Evolutionary conservation across 2,329 filamentous ascomycete genomes (phyloP).

Genomic region (Colletotrichum sp.): DNA sequence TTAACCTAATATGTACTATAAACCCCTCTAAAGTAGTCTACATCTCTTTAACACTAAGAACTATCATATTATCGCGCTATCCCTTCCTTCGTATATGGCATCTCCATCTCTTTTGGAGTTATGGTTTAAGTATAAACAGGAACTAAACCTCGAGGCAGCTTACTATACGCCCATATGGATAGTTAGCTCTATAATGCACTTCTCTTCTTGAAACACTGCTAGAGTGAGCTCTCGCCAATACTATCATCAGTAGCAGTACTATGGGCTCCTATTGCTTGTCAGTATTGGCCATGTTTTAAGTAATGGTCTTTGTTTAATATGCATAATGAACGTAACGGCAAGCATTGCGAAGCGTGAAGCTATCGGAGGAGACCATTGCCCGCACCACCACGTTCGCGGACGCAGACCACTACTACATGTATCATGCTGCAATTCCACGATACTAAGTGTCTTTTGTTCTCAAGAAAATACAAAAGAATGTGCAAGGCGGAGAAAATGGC

Average conservation of each 20-base stretch:
- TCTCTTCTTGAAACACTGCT: neutral
- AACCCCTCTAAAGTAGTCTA: too few relatives aligned
- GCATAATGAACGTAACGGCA: neutral
- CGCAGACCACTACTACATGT: neutral
- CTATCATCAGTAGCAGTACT: neutral
- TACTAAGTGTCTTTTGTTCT: neutral
- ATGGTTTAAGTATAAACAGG: neutral
- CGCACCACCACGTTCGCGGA: neutral
- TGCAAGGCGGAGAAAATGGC: neutral
- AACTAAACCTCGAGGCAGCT: neutral
- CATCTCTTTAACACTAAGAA: too few relatives aligned
- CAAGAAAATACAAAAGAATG: neutral
- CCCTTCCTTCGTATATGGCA: too few relatives aligned
- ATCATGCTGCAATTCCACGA: neutral
- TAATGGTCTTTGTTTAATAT: too few relatives aligned
- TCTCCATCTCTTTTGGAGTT: neutral
- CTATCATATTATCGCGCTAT: too few relatives aligned
- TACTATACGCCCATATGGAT: neutral
- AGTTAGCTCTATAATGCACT: neutral
- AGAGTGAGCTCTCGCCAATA: neutral
- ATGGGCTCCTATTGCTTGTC: neutral
- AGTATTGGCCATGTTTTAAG: neutral
- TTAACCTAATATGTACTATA: too few relatives aligned
- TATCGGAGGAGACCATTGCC: neutral
- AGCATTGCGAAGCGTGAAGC: neutral